phyloP scores from a whole-genome alignment of 306 rosid species.

The Betula pendula region DNA sequence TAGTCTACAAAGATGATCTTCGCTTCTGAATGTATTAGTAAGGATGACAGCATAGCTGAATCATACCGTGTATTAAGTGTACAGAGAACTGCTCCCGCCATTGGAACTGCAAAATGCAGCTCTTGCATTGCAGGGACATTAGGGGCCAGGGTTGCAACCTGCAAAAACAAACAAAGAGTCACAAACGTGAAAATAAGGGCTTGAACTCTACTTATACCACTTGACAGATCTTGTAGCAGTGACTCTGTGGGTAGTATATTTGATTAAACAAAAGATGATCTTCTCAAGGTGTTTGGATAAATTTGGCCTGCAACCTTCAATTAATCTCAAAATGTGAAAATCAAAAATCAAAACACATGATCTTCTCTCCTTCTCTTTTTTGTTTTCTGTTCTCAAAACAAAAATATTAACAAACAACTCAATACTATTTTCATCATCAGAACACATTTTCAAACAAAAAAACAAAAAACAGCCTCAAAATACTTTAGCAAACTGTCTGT shows the following conservation, averaged over 20 bases:
- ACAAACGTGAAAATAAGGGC: constrained; percentile 5
- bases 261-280: no score
- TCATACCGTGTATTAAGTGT: constrained; percentile 71
- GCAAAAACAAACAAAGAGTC: constrained; percentile 26
- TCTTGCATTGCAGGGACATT: constrained; percentile 91
- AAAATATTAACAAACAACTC: no score
- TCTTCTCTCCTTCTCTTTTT: no score
- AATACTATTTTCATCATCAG: no score
- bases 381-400: no score
- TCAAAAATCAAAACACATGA: no score
- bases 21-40: constrained; percentile 65
- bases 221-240: background rate
- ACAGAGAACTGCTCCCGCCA: constrained; percentile 84
- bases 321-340: background rate
- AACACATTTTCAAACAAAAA: no score
- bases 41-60: constrained; percentile 51
- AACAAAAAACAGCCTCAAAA: no score
- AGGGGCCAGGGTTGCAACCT: constrained; percentile 83
- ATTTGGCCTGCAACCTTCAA: background rate
- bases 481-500: no score
- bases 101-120: constrained; percentile 92
- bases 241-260: constrained; percentile 5
- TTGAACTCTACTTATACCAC: background rate
- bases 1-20: constrained; percentile 70
- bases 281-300: background rate